Evolutionary conservation across 1,284 basidiomycete species (phyloP), one percentile per base, ranked within the genome.

Genomic region (Vanrija pseudolonga): DNA sequence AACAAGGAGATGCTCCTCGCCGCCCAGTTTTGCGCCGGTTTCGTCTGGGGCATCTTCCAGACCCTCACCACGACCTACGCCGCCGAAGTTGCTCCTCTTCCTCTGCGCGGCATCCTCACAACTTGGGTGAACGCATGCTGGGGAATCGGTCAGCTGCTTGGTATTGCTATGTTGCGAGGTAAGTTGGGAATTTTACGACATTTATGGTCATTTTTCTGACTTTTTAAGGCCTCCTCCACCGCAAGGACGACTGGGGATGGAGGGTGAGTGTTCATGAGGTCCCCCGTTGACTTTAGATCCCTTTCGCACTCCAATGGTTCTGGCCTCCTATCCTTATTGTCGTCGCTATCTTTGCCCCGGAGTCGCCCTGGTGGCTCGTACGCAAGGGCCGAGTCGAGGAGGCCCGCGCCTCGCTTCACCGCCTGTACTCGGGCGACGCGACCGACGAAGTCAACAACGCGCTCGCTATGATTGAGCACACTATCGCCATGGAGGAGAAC

Each of bases 81-180:
- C 9, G 64, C 70, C 12, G 73, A 75, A 54, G 73, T 75, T 42
- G 69, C 67, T 56, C 73, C 73, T 7, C 62, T 75, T 42, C 65
- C 69, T n/a, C 63, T 75, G 7, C 65, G 73, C 51, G 68, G 69
- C 7, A 73, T 72, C 62, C 59, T 75, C 14, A 75, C 72, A 8
- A 65, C 61, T 47, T 75, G 66, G 45, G 68, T 69, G 54, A 76
- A 73, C 62, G 67, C 64, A 44, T 74, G 72, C 55, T 75, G 73
- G 73, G 73, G 69, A 20, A 59, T 70, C 41, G 71, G 71, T 32
- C 68, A 74, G 54, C 57, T 70, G n/a, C 65, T 72, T 48, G 72
- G 71, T 38, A 66, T 75, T 51, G 75, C 72, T 4, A 70, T 77
- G 46, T 69, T 77, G 56, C 9, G 32, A 32, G 32, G 32, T 32